phyloP scores from a whole-genome alignment of 129 eudicot genomes.

The Chrysanthemum lavandulifolium region DNA sequence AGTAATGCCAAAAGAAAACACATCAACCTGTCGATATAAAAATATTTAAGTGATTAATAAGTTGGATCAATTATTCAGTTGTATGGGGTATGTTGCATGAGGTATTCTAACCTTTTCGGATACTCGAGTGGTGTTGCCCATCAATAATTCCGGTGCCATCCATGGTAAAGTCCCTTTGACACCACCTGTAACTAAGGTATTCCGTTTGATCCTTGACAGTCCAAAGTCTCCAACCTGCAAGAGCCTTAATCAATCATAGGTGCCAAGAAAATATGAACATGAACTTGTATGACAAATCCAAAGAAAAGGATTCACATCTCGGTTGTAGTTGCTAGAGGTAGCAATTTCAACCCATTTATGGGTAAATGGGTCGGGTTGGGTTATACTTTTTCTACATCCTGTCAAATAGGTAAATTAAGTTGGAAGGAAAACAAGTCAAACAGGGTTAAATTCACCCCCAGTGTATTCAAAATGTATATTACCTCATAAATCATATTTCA shows the following conservation, averaged over 20 bases:
- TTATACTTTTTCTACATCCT: neutral
- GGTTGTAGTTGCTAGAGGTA: too few relatives aligned
- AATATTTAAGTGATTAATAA: neutral
- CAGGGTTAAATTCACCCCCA: neutral
- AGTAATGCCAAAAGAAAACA: slow-evolving; percentile 85
- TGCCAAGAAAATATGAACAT: slow-evolving; percentile 1
- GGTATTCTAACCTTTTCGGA: slow-evolving; percentile 63
- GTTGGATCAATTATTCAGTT: neutral
- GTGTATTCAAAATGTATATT: neutral
- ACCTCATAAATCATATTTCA: neutral
- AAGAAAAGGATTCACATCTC: neutral
- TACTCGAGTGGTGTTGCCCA: slow-evolving; percentile 70
- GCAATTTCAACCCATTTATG: too few relatives aligned
- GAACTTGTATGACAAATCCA: slow-evolving; percentile 2
- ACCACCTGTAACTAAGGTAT: slow-evolving; percentile 88
- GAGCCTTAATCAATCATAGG: neutral
- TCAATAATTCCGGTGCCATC: slow-evolving; percentile 94
- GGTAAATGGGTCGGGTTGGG: neutral
- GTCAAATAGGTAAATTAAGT: neutral
- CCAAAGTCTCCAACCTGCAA: slow-evolving; percentile 94
- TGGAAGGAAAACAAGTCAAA: neutral
- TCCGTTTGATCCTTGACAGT: slow-evolving; percentile 74
- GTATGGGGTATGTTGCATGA: neutral
- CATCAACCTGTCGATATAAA: slow-evolving; percentile 54
- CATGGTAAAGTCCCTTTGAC: slow-evolving; percentile 85